Percentiles rank a stretch among this genome's conserved stretches.
These are phyloP conservation scores for Angophora floribunda DNA, from an alignment of 345 rosid species.

Conservation along the genomic window DNA sequence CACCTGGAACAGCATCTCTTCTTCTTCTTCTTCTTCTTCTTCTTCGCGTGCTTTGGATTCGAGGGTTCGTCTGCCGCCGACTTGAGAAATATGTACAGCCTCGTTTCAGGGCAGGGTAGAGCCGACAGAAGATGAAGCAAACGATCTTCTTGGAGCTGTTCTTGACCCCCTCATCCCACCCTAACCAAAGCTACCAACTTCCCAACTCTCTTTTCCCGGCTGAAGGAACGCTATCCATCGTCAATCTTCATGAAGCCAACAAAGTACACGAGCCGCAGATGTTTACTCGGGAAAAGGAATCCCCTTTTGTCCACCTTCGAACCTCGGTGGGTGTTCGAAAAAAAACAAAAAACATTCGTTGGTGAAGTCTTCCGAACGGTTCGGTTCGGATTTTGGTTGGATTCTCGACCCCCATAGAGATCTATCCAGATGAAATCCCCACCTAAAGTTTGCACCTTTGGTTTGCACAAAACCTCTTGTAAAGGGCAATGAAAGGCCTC, in stretches of 20 bases:
- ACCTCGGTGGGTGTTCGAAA: background rate
- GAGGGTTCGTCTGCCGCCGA: background rate
- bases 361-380: too few species aligned
- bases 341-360: too few species aligned
- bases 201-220: background rate
- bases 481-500: background rate
- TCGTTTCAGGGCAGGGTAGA: background rate
- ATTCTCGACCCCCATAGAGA: too few species aligned
- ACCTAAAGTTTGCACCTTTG: background rate
- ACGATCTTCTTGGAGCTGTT: background rate
- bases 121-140: background rate
- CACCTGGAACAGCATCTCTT: constrained; percentile 88
- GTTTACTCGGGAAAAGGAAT: background rate
- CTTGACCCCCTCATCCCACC: background rate
- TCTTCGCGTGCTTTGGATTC: background rate
- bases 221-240: background rate
- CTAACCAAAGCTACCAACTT: background rate
- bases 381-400: too few species aligned
- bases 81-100: background rate
- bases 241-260: background rate
- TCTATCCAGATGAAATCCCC: background rate
- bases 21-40: background rate
- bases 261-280: fast-evolving
- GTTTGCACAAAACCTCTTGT: background rate
- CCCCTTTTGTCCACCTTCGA: background rate